phyloP scores from a whole-genome alignment of 257 asterid genomes.

The Gentiana dahurica region DNA sequence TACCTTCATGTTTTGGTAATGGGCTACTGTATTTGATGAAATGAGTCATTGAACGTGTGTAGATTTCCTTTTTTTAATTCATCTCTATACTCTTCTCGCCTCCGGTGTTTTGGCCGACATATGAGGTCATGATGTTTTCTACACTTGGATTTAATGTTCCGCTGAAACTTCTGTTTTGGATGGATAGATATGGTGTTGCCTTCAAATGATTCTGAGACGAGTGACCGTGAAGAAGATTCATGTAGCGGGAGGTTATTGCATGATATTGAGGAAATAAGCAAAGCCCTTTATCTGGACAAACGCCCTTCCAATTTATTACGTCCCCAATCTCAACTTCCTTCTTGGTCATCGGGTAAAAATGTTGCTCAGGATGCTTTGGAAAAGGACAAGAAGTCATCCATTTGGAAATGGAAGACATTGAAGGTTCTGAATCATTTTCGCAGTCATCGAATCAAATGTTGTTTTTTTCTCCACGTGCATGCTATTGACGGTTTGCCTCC shows the following conservation, averaged over 20 bases:
- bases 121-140: neutral
- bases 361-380: conserved; percentile 18
- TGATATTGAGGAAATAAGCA: conserved; percentile 77
- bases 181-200: conserved; percentile 9
- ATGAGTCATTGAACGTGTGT: neutral
- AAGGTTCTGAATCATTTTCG: conserved; percentile 53
- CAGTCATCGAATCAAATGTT: conserved; percentile 47
- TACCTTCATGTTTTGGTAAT: too few relatives aligned
- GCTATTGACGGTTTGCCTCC: conserved; percentile 59
- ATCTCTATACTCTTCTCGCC: neutral
- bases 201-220: conserved; percentile 17
- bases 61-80: neutral
- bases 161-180: conserved; percentile 10
- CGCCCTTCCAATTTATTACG: conserved; percentile 28
- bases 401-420: conserved; percentile 85
- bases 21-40: neutral
- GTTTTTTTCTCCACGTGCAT: conserved; percentile 77
- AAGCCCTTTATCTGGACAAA: conserved; percentile 59
- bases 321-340: conserved; percentile 20
- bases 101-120: neutral
- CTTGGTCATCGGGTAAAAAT: conserved; percentile 15
- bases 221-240: conserved; percentile 24
- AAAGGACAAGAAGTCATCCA: conserved; percentile 54
- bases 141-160: conserved; percentile 6
- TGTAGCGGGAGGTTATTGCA: conserved; percentile 46